Base-by-base conservation (phyloP, 345 rosid species). In the Stellera chamaejasme region DNA sequence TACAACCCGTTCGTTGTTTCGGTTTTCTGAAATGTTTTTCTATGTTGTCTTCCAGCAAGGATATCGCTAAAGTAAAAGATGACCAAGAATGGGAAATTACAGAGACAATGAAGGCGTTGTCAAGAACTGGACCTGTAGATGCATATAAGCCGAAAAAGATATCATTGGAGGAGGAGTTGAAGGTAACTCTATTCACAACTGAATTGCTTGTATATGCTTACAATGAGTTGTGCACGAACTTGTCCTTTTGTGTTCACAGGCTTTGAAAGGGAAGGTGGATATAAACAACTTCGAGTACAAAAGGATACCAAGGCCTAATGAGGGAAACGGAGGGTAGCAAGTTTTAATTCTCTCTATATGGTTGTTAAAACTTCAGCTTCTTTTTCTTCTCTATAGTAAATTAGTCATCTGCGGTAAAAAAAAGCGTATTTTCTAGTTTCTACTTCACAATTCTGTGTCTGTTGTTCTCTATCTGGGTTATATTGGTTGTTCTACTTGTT, bases 61-160 rank as follows among this genome's bases (percentile, higher is more conserved):
- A 89, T 68, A 84, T 87, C 8, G 80, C 88, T 25, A 87, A 82
- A 77, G 94, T 87, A 66, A 82, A 81, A 72, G 94, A 89, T 32
- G 96, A 87, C 26, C 79, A 82, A 52, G 97, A 87, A 77, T 93
- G 97, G 96, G 90, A 93, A 61, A 82, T 93, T 15, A 79, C 79
- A 13, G 91, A 93, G 82, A 76, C 85, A 14, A 77, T 80, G 68
- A 84, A 78, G 49, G 94, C 91, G 6, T 67, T 93, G 57, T 87
- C 94, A 13, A 84, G 83, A 73, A 80, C 87, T 12, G 96, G 99
- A 58, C 91, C 94, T 12, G 26, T 77, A 0, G 79, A 76, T 60
- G 82, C 87, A 54, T 89, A 89, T 70, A 82, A 81, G 58, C 97
- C 96, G 0, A 89, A 82, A 69, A 80, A 79, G 51, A 79, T 80